Conservation (phyloP, 257 asterid species). For the Solanum appendiculatum region DNA sequence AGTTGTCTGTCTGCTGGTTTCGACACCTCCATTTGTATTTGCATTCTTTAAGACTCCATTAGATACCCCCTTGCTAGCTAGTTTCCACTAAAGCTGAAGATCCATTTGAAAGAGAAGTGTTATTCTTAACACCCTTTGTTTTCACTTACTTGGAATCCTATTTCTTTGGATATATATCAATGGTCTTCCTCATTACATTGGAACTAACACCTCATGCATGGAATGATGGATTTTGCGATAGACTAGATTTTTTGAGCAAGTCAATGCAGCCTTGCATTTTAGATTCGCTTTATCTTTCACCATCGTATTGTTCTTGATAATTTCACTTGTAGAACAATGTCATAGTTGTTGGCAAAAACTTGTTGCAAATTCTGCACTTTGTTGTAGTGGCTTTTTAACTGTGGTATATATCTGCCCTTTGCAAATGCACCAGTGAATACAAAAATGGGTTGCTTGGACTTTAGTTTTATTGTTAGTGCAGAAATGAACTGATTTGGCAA, state of each 20-base stretch:
- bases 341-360: no score
- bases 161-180: constrained; percentile 30
- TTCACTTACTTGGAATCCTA: constrained; percentile 20
- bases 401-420: no score
- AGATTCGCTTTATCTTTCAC: constrained; percentile 23
- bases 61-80: background rate
- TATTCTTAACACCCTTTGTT: constrained; percentile 23
- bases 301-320: constrained; percentile 21
- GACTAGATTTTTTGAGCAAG: constrained; percentile 29
- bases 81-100: background rate
- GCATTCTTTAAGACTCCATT: background rate
- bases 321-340: background rate
- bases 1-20: constrained; percentile 7
- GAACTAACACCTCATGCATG: constrained; percentile 20
- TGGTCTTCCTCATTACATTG: constrained; percentile 40
- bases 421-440: no score
- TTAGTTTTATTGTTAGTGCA: no score
- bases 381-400: no score
- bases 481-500: no score
- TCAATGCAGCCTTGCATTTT: constrained; percentile 31
- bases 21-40: constrained; percentile 1
- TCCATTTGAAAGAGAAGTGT: constrained; percentile 10
- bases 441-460: no score
- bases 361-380: no score
- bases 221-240: constrained; percentile 51